Conservation (phyloP, 495 filamentous ascomycete species). For the Letharia columbiana region DNA sequence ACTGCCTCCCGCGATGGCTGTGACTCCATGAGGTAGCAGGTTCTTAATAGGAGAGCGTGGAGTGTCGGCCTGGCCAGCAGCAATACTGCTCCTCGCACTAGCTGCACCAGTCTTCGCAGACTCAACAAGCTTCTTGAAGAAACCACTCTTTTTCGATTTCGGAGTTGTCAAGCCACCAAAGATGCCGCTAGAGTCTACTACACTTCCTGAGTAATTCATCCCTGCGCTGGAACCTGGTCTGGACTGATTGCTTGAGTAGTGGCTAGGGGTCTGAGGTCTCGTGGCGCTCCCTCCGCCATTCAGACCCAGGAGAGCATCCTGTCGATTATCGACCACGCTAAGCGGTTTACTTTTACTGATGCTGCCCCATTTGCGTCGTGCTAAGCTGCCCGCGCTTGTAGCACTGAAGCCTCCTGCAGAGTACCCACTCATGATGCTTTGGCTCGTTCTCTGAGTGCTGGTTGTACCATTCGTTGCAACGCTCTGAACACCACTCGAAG, state of each 20-base stretch:
- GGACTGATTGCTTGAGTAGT: slow-evolving; percentile 79
- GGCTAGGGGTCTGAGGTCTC: slow-evolving; percentile 59
- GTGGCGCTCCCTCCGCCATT: slow-evolving; percentile 35
- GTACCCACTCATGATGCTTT: slow-evolving; percentile 84
- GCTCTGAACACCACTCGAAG: slow-evolving; percentile 61
- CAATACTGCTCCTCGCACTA: slow-evolving; percentile 77
- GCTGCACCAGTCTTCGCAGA: slow-evolving; percentile 91
- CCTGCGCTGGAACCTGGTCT: slow-evolving; percentile 42
- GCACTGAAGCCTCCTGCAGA: slow-evolving; percentile 89
- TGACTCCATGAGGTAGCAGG: slow-evolving; percentile 41
- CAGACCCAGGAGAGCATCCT: slow-evolving; percentile 36
- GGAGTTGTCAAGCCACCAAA: slow-evolving; percentile 79
- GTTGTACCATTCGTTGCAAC: slow-evolving; percentile 62
- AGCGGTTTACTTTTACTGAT: slow-evolving; percentile 40
- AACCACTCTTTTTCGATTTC: slow-evolving; percentile 84
- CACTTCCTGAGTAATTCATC: slow-evolving; percentile 38
- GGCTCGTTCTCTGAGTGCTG: slow-evolving; percentile 67
- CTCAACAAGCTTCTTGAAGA: slow-evolving; percentile 94
- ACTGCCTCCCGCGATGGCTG: slow-evolving; percentile 46
- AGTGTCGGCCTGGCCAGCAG: slow-evolving; percentile 47
- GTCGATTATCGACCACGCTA: slow-evolving; percentile 47
- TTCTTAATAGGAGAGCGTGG: slow-evolving; percentile 44
- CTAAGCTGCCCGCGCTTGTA: slow-evolving; percentile 88
- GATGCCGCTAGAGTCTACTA: slow-evolving; percentile 42
- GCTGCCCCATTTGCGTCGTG: slow-evolving; percentile 52